A percentile compares a stretch with the other conserved stretches of the same genome.
These are phyloP conservation scores for Bonia amplexicaulis DNA, from an alignment of 176 grass and related monocot species.

Conservation along the genomic window DNA sequence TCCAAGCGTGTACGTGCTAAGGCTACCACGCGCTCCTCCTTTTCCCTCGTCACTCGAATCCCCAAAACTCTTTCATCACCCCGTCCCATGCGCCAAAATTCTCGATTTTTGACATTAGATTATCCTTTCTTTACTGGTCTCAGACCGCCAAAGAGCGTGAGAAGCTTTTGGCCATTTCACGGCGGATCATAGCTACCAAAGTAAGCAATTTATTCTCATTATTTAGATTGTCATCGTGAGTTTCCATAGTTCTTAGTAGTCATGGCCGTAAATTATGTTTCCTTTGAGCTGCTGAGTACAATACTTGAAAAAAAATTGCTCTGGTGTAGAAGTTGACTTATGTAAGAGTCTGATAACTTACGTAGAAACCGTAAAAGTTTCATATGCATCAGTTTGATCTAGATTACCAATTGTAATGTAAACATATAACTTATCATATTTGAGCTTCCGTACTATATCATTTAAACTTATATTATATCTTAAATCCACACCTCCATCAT, in stretches of 20 bases:
- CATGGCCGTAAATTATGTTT: background rate
- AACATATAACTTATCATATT: no score
- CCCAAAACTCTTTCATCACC: no score
- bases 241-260: background rate
- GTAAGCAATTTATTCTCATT: background rate
- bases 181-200: conserved; percentile 54
- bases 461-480: no score
- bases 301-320: background rate
- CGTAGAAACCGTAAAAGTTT: background rate
- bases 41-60: background rate
- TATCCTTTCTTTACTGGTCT: background rate
- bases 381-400: background rate
- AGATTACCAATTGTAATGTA: no score
- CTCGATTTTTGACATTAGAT: background rate
- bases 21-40: background rate
- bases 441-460: no score
- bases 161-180: conserved; percentile 55
- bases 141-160: conserved; percentile 49
- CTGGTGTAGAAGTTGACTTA: background rate
- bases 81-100: background rate
- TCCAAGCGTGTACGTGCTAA: conserved; percentile 25
- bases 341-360: background rate
- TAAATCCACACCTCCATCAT: no score
- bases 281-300: background rate
- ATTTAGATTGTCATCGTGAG: background rate